Base-by-base conservation (phyloP, 352 stramenopile genomes). In the Pythium oligandrum region DNA sequence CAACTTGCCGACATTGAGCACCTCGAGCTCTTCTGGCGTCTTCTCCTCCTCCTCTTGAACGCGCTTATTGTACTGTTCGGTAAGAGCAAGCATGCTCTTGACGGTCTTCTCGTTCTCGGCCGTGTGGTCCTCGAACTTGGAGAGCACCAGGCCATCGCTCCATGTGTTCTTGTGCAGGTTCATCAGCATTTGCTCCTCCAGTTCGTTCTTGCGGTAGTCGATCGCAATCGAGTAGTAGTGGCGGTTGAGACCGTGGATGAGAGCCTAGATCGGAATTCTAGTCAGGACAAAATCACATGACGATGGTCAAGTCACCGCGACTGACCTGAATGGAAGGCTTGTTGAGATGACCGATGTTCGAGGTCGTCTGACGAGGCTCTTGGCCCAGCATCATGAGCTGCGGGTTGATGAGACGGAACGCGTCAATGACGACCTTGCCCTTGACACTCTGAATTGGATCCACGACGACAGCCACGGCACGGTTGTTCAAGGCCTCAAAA, bases 101-200 rank as follows among this genome's bases (percentile, higher is more conserved):
- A 98, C 85, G 12, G 91, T 86, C 48, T 87, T 84, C 67, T 98
- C 88, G 61, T 98, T 98, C 36, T 87, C 83, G 44, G 76, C 66
- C 45, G 96, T 78, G 71, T 98, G 93, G 55, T 98, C 88, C 68
- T 99, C 96, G 67, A 98, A 99, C 55, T 90, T 86, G 48, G 93
- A 72, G 4, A 98, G 78, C 49, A 97, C 90, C 6, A 99, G 77
- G 1, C 96, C 96, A 34, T 92, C 76, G 45, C 95, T 98, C 97
- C 97, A 99, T 58, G 97, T 95, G 54, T 96, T 96, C 64, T 98
- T 98, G 83, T 99, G 90, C 52, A 99, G 68, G 74, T 99, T 99
- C 89, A 98, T 98, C 10, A 99, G 84, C 96, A 99, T 99, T 74
- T 99, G 96, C 74, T 99, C 96, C 72, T 99, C 97, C 4, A 99